Conservation (phyloP, 139 green algal species). For the Chlamydomonas applanata region DNA sequence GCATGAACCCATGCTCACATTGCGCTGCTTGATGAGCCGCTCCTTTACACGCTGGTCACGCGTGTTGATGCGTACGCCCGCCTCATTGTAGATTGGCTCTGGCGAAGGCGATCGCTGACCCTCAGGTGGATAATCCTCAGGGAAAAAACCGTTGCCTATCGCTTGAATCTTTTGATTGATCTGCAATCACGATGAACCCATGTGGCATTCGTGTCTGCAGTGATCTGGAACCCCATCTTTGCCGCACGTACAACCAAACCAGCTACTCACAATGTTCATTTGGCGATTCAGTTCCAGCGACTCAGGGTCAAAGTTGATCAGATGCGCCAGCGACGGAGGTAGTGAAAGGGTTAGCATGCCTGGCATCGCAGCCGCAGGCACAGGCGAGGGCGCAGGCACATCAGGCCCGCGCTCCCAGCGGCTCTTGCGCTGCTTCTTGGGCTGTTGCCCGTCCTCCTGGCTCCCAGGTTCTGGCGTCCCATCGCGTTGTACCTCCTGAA, state of each 20-base stretch:
- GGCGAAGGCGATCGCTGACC: constrained; percentile 80
- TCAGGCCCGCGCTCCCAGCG: constrained; percentile 44
- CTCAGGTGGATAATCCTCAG: constrained; percentile 53
- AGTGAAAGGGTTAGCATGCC: constrained; percentile 33
- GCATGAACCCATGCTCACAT: constrained; percentile 19
- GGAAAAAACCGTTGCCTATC: constrained; percentile 28
- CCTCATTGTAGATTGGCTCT: constrained; percentile 79
- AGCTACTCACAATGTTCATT: constrained; percentile 23
- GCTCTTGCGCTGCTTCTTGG: constrained; percentile 34
- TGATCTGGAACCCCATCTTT: too few species aligned
- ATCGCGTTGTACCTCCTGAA: constrained; percentile 16
- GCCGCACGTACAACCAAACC: not conserved
- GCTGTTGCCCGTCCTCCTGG: not conserved
- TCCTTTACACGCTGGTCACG: constrained; percentile 76
- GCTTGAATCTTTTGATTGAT: constrained; percentile 46
- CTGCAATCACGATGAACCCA: constrained; percentile 4
- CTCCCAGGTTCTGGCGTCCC: not conserved
- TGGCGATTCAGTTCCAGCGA: constrained; percentile 21
- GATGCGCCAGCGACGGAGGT: constrained; percentile 41
- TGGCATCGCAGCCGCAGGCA: constrained; percentile 16
- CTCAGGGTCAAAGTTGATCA: constrained; percentile 53
- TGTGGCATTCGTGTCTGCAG: too few species aligned
- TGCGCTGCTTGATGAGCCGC: constrained; percentile 67
- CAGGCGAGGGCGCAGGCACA: not conserved
- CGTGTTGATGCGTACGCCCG: constrained; percentile 78